phyloP scores from a whole-genome alignment of 106 monocot species.

The Platanthera guangdongensis region DNA sequence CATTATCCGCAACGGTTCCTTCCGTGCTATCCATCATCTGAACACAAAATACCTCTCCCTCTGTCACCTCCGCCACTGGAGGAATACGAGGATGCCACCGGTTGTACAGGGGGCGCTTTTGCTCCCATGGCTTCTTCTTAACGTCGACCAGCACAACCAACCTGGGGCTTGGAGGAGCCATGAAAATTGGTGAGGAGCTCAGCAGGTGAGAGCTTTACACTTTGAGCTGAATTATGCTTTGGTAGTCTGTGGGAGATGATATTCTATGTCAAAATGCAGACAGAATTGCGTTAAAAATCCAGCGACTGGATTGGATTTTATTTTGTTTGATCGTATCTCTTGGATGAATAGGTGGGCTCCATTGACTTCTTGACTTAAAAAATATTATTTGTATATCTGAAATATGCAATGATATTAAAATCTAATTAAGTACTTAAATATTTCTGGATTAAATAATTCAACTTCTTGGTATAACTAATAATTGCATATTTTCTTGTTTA shows the following conservation, averaged over 20 bases:
- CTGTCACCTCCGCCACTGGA: too few species aligned
- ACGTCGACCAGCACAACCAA: slow-evolving; percentile 60
- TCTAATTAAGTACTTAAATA: too few species aligned
- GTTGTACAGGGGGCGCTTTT: slow-evolving; percentile 36
- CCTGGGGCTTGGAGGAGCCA: slow-evolving; percentile 66
- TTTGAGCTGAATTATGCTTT: neutral
- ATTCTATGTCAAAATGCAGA: neutral
- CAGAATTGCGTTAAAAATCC: neutral
- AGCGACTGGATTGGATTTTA: neutral
- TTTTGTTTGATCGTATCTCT: too few species aligned
- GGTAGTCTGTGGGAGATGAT: neutral
- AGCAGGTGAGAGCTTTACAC: neutral
- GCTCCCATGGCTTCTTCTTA: slow-evolving; percentile 76
- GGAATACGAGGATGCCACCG: too few species aligned
- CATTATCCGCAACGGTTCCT: slow-evolving; percentile 42
- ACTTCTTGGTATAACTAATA: too few species aligned
- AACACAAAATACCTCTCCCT: slow-evolving; percentile 60
- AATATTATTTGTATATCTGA: too few species aligned
- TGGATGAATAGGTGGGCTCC: too few species aligned
- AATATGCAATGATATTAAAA: too few species aligned
- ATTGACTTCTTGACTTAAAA: too few species aligned
- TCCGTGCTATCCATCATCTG: slow-evolving; percentile 85
- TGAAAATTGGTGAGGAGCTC: neutral
- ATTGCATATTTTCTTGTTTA: too few species aligned
- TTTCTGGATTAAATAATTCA: too few species aligned